Percentiles rank a stretch among this genome's conserved stretches.
These are phyloP conservation scores for Prillingera fragicola DNA, from an alignment of 1,284 basidiomycete genomes.

Conservation along the genomic window DNA sequence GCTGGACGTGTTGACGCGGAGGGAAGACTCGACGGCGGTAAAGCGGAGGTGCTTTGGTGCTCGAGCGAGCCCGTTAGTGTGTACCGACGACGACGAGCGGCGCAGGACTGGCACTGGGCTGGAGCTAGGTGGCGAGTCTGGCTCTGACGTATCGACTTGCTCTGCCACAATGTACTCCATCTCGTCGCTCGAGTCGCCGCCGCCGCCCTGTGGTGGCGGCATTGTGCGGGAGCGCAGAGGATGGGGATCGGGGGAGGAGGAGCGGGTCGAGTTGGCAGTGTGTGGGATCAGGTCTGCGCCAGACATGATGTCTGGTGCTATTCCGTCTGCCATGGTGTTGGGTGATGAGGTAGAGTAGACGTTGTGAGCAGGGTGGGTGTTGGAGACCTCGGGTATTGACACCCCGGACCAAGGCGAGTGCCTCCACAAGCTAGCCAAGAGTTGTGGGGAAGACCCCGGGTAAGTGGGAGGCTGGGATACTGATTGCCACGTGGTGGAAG, in stretches of 20 bases:
- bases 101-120: constrained; percentile 1
- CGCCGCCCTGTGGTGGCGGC: background rate
- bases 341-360: background rate
- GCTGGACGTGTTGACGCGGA: background rate
- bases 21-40: constrained; percentile 4
- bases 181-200: background rate
- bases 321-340: background rate
- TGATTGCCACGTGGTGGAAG: too few relatives aligned
- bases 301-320: background rate
- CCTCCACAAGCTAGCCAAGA: too few relatives aligned
- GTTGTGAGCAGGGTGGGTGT: too few relatives aligned
- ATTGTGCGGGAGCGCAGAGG: too few relatives aligned
- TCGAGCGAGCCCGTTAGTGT: background rate
- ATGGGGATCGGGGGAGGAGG: too few relatives aligned
- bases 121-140: background rate
- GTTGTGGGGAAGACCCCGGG: too few relatives aligned
- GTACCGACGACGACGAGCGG: constrained; percentile 2
- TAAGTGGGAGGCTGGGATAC: too few relatives aligned
- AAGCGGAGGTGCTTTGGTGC: constrained; percentile 15
- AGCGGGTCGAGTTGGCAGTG: background rate
- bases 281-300: background rate
- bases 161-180: background rate
- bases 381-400: too few relatives aligned
- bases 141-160: background rate
- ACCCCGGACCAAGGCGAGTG: too few relatives aligned